Base-by-base conservation (phyloP, 306 rosid genomes). In the Arachis stenosperma region DNA sequence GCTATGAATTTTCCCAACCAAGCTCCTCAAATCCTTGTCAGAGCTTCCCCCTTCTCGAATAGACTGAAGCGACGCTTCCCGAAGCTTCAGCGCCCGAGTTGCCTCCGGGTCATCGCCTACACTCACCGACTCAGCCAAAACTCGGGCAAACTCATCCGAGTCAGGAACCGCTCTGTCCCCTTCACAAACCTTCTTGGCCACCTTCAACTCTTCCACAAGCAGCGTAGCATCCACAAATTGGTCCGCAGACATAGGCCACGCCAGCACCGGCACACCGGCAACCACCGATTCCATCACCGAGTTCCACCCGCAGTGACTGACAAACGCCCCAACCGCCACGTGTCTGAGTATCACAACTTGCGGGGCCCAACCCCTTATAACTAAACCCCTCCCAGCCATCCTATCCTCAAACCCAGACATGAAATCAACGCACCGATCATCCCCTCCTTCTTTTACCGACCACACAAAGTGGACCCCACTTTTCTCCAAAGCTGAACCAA, bases 241-340 rank as follows among this genome's bases (percentile, higher is more conserved):
- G 53, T 88, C 86, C 0, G 92, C 85, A 0, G 66, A 27, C 77
- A 85, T 67, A 0, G 92, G 88, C 92, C 89, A 88, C 4, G 79
- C 78, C 17, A 88, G 46, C 66, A 83, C 1, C 2, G 78, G 61
- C 33, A 85, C 89, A 14, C 85, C 83, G 2, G 75, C 74, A 42
- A 59, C 68, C 10, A 81, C 54, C 27, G 80, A 63, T 50, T 88
- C 89, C 17, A 85, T 10, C 8, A 75, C 82, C 64, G 82, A 88
- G 82, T 88, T 88, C 88, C 90, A 88, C 44, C 88, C 86, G 37
- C 88, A 88, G 48, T 88, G 89, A 15, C 77, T 88, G 56, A 88
- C 27, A 53, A 78, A 85, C 37, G 69, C 62, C 0, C 92, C 86
- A 51, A 83, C 82, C 2, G 86, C 88, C 2, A 27, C 55, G 4